Conservation (phyloP, 2,329 filamentous ascomycete genomes). For the Aulographum hederae region DNA sequence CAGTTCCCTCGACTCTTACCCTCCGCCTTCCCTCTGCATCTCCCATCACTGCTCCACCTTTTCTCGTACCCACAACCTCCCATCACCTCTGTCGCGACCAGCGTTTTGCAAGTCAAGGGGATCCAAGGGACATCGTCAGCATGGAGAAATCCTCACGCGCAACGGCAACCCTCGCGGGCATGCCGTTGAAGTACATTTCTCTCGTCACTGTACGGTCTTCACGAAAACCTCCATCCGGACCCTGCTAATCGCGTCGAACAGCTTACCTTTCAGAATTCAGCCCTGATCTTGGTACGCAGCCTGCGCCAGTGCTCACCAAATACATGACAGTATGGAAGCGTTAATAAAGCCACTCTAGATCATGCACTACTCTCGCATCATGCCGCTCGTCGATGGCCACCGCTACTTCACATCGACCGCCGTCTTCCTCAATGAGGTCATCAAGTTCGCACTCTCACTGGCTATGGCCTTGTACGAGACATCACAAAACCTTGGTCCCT, state of each 20-base stretch:
- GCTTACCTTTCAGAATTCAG: conserved; percentile 68
- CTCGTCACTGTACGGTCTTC: conserved; percentile 37
- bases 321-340: conserved; percentile 4
- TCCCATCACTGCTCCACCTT: no score
- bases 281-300: conserved; percentile 46
- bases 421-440: conserved; percentile 79
- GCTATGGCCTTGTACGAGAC: conserved; percentile 79
- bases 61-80: no score
- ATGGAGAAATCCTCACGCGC: conserved; percentile 9
- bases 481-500: conserved; percentile 57
- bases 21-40: no score
- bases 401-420: conserved; percentile 89
- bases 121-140: no score
- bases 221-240: background rate
- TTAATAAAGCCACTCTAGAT: conserved; percentile 33
- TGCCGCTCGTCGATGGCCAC: conserved; percentile 68
- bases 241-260: no score
- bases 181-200: conserved; percentile 52
- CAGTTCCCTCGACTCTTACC: no score
- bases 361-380: conserved; percentile 87
- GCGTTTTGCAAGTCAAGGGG: no score
- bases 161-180: conserved; percentile 22
- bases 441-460: conserved; percentile 75
- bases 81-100: no score
- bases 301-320: background rate